Percentiles rank a stretch among this genome's conserved stretches.
phyloP scores from a whole-genome alignment of 2,329 filamentous ascomycete species.

The Colletotrichum cereale region DNA sequence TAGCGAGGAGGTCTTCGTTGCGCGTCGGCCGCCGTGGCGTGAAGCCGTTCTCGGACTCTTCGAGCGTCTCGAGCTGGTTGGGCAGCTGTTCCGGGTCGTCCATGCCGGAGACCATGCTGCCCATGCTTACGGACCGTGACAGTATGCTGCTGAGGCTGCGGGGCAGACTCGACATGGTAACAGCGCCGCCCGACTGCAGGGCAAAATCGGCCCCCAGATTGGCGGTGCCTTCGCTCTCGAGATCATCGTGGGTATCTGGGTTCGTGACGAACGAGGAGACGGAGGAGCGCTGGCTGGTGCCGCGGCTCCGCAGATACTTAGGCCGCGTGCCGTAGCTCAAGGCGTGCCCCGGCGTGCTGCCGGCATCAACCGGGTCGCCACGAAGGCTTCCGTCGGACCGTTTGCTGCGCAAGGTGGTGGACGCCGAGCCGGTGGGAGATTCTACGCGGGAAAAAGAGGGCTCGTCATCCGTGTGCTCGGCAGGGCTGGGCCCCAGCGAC shows the following conservation, averaged over 20 bases:
- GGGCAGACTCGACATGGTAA: slow-evolving; percentile 66
- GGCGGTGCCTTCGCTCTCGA: slow-evolving; percentile 80
- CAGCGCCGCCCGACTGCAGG: slow-evolving; percentile 83
- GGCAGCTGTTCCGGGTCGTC: slow-evolving; percentile 67
- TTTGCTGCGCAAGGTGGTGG: slow-evolving; percentile 48
- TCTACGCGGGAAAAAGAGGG: slow-evolving; percentile 48
- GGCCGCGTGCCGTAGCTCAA: slow-evolving; percentile 63
- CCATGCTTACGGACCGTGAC: slow-evolving; percentile 84
- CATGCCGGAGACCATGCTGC: slow-evolving; percentile 85
- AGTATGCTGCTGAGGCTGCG: slow-evolving; percentile 68
- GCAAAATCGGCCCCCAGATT: slow-evolving; percentile 80
- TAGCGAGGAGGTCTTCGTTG: slow-evolving; percentile 68
- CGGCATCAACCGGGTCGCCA: slow-evolving; percentile 55
- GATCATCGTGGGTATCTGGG: slow-evolving; percentile 68
- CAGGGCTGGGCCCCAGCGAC: slow-evolving; percentile 42
- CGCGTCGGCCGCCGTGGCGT: slow-evolving; percentile 50
- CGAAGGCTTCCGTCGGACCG: slow-evolving; percentile 50
- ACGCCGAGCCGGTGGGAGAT: slow-evolving; percentile 43
- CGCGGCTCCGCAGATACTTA: slow-evolving; percentile 69
- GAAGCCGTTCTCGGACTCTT: slow-evolving; percentile 59
- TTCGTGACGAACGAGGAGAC: slow-evolving; percentile 70
- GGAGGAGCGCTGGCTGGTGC: slow-evolving; percentile 70
- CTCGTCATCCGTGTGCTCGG: slow-evolving; percentile 46
- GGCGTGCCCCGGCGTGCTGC: slow-evolving; percentile 60
- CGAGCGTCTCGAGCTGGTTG: slow-evolving; percentile 62